A percentile compares a stretch with the other conserved stretches of the same genome.
phyloP scores from a whole-genome alignment of 2,329 filamentous ascomycete genomes.

The Erysiphe neolycopersici region DNA sequence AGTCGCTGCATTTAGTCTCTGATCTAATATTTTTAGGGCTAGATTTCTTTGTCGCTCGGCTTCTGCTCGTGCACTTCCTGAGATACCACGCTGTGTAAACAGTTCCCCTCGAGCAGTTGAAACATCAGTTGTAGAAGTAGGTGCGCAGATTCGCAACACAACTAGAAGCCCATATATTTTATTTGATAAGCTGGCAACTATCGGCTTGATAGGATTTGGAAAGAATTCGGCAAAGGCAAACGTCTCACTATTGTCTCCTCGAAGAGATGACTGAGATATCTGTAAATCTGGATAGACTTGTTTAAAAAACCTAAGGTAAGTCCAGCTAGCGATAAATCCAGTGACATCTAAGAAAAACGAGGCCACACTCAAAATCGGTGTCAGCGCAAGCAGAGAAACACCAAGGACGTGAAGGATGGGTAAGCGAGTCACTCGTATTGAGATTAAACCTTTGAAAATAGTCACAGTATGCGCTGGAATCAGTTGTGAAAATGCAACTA shows the following conservation, averaged over 20 bases:
- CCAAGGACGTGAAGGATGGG: too few species aligned
- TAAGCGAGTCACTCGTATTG: too few species aligned
- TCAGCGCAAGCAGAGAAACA: constrained; percentile 39
- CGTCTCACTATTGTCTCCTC: constrained; percentile 82
- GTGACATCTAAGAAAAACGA: constrained; percentile 55
- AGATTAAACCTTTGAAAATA: too few species aligned
- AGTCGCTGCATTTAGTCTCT: constrained; percentile 67
- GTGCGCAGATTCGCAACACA: constrained; percentile 49
- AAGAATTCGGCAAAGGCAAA: constrained; percentile 95
- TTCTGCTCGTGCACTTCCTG: constrained; percentile 56
- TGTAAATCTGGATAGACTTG: constrained; percentile 41
- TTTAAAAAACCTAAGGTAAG: constrained; percentile 91
- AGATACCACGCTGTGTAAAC: constrained; percentile 25
- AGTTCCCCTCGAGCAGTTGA: constrained; percentile 45
- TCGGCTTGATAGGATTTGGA: constrained; percentile 55
- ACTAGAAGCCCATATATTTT: constrained; percentile 52
- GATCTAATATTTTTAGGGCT: constrained; percentile 75
- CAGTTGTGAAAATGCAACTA: too few species aligned
- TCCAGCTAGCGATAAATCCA: constrained; percentile 74
- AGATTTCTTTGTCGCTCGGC: constrained; percentile 72
- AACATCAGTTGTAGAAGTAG: constrained; percentile 61
- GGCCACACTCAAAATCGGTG: constrained; percentile 35
- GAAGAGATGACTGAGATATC: constrained; percentile 34
- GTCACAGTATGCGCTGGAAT: too few species aligned
- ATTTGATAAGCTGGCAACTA: constrained; percentile 47